These are phyloP conservation scores for Tilletia walkeri DNA, from an alignment of 1,284 basidiomycete genomes.

Conservation along the genomic window DNA sequence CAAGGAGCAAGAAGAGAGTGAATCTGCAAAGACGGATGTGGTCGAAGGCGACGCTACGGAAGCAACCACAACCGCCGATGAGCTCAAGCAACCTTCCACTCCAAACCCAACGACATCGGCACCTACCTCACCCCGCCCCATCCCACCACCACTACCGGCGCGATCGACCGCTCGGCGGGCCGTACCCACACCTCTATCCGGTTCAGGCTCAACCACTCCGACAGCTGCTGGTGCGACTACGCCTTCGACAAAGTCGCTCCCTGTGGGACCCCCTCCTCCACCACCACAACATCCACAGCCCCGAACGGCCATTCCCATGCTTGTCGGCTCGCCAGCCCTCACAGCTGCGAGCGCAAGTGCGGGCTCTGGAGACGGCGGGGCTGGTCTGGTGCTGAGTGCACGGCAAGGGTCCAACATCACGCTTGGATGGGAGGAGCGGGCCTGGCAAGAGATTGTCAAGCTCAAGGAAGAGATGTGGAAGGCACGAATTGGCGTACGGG, in stretches of 20 bases:
- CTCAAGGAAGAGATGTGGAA: constrained; percentile 46
- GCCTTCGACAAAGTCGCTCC: constrained; percentile 1
- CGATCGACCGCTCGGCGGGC: constrained; percentile 14
- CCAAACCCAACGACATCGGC: constrained; percentile 9
- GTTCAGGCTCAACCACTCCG: background rate
- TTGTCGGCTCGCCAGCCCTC: background rate
- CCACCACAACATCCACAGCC: constrained; percentile 1
- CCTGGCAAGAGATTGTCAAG: constrained; percentile 44
- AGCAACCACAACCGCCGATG: background rate
- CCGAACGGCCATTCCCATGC: constrained; percentile 3
- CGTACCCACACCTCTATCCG: background rate
- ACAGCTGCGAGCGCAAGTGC: constrained; percentile 14
- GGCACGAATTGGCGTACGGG: constrained; percentile 29
- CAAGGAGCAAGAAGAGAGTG: background rate
- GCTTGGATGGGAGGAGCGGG: constrained; percentile 46
- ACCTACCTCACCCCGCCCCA: background rate
- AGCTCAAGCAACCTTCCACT: background rate
- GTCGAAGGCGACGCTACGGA: background rate
- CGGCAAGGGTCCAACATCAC: background rate
- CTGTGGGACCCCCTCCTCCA: background rate
- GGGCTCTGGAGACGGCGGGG: constrained; percentile 22
- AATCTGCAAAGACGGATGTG: background rate
- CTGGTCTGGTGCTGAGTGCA: constrained; percentile 8
- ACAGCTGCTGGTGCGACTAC: background rate
- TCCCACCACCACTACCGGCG: constrained; percentile 21